phyloP scores from a whole-genome alignment of 1,284 basidiomycete species.

The Lentinula novae-zelandiae region DNA sequence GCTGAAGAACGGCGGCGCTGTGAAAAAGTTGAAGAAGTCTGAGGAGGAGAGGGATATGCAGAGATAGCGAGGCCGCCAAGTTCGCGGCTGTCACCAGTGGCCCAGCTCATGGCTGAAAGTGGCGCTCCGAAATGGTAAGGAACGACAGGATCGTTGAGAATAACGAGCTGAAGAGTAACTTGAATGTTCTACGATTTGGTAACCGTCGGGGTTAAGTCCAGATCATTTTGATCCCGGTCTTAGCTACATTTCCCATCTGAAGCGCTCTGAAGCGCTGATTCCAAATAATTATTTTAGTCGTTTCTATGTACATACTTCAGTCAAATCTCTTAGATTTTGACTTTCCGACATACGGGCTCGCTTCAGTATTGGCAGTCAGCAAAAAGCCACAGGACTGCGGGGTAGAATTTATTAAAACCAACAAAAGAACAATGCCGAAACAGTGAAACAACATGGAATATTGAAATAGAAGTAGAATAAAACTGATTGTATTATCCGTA shows the following conservation, averaged over 20 bases:
- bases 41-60: constrained; percentile 3
- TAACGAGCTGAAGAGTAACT: neutral
- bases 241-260: neutral
- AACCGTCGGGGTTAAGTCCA: neutral
- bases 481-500: constrained; percentile 10
- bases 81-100: neutral
- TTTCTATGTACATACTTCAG: no score
- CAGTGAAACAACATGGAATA: constrained; percentile 1
- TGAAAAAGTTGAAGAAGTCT: constrained; percentile 29
- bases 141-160: constrained; percentile 4
- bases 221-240: neutral
- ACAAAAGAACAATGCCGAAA: neutral
- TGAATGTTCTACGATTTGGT: neutral
- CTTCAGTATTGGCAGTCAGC: neutral
- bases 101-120: constrained; percentile 3
- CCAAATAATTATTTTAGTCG: no score
- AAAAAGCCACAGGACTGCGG: neutral
- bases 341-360: neutral
- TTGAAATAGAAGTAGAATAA: neutral
- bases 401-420: neutral
- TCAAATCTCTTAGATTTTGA: neutral
- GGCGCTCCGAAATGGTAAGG: neutral
- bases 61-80: constrained; percentile 1
- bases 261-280: no score
- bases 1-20: constrained; percentile 66